These are phyloP conservation scores for Schizosaccharomyces osmophilus DNA, from an alignment of 805 yeast species.

Conservation along the genomic window DNA sequence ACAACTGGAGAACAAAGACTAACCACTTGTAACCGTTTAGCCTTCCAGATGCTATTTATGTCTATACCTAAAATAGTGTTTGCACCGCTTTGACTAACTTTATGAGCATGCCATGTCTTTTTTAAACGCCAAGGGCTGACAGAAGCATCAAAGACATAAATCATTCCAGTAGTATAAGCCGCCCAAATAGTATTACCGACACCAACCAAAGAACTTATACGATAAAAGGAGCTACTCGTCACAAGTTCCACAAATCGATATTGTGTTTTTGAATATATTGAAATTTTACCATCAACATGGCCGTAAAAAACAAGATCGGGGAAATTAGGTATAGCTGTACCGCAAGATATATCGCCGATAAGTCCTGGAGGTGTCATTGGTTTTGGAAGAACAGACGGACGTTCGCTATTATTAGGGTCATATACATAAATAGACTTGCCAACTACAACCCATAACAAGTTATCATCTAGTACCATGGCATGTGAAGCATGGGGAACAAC, in stretches of 20 bases:
- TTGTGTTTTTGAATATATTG: slow-evolving; percentile 11
- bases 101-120: slow-evolving; percentile 18
- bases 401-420: slow-evolving; percentile 10
- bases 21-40: slow-evolving; percentile 10
- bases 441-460: slow-evolving; percentile 15
- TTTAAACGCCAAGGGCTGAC: slow-evolving; percentile 13
- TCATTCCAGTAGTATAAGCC: slow-evolving; percentile 16
- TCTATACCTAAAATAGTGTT: slow-evolving; percentile 8
- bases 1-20: slow-evolving; percentile 10
- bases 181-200: slow-evolving; percentile 15
- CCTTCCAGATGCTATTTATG: slow-evolving; percentile 7
- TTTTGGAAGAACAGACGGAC: slow-evolving; percentile 9
- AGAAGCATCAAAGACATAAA: slow-evolving; percentile 14
- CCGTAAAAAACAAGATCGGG: slow-evolving; percentile 16
- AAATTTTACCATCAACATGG: slow-evolving; percentile 18
- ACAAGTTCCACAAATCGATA: slow-evolving; percentile 13
- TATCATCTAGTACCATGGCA: slow-evolving; percentile 8
- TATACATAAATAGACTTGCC: slow-evolving; percentile 14
- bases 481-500: slow-evolving; percentile 11
- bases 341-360: slow-evolving; percentile 14
- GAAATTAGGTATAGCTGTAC: slow-evolving; percentile 7
- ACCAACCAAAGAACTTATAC: slow-evolving; percentile 11
- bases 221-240: slow-evolving; percentile 10
- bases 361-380: slow-evolving; percentile 9
- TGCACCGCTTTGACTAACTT: slow-evolving; percentile 7